phyloP scores from a whole-genome alignment of 139 green algal species.

The Gonium pectorale region DNA sequence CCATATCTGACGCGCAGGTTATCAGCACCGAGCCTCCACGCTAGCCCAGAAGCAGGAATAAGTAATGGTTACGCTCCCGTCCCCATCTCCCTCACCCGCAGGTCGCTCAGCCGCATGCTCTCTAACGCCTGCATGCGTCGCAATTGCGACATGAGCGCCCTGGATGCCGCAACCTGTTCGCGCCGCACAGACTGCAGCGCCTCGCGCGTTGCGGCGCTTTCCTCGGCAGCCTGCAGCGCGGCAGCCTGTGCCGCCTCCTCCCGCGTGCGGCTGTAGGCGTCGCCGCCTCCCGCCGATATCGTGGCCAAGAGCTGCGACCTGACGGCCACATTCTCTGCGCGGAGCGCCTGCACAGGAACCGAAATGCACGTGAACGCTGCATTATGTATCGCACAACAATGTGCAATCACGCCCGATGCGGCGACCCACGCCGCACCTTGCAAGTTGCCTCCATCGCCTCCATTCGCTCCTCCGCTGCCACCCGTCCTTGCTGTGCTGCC shows the following conservation, averaged over 20 bases:
- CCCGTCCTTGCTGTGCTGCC: neutral
- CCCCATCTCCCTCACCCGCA: slow-evolving; percentile 11
- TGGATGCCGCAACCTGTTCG: slow-evolving; percentile 6
- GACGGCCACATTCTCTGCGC: neutral
- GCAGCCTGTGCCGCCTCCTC: slow-evolving; percentile 1
- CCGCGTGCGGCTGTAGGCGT: neutral
- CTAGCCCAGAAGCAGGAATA: no score
- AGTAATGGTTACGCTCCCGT: neutral
- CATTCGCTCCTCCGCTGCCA: slow-evolving; percentile 7
- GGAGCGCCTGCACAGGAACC: slow-evolving; percentile 19
- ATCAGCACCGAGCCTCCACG: no score
- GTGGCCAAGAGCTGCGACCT: neutral
- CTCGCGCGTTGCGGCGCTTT: neutral
- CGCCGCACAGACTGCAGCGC: neutral
- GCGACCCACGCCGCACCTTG: neutral
- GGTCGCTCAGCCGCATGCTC: slow-evolving; percentile 10
- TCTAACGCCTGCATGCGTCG: slow-evolving; percentile 28
- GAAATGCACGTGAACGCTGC: no score
- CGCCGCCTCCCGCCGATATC: neutral
- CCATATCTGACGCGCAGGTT: no score
- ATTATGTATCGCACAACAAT: no score
- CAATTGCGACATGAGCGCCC: slow-evolving; percentile 22
- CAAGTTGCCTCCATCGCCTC: slow-evolving; percentile 11
- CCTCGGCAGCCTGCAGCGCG: slow-evolving; percentile 5
- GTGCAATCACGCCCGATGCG: no score